Evolutionary conservation across 805 yeast species (phyloP), one percentile per base, ranked within the genome.

Genomic region (Metschnikowia gelsemii): DNA sequence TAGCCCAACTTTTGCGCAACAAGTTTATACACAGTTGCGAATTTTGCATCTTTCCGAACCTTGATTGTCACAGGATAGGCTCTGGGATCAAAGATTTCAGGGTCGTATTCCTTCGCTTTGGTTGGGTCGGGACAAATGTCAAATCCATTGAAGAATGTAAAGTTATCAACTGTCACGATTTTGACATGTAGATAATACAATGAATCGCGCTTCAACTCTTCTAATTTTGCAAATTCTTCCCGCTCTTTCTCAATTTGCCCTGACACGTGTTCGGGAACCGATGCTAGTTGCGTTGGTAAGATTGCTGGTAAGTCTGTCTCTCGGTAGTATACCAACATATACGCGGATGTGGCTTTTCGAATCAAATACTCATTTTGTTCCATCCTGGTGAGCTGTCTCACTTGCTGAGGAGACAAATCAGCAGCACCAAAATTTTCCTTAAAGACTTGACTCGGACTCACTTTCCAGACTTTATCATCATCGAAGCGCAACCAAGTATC

Each of bases 261-360:
- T 0, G 86, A 78, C 18, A 93, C 79, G 55, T 86, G 85, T 1
- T 58, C 51, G 2, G 98, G 97, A 31, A 68, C 61, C 2, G 54
- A 41, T 1, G 46, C 43, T 26, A 56, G 44, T 16, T 76, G 79
- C 0, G 77, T 80, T 9, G 79, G 80, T 44, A 93, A 70, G 12
- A 91, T 71, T 9, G 72, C 73, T 2, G 69, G 72, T 27, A 79
- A 62, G 28, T 76, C 76, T 2, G 76, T 66, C 56, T 86, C 80
- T 40, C 95, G 75, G 48, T 90, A 76, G 59, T 93, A 93, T 2
- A 93, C 98, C 64, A 93, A 76, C 99, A 93, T 93, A 58, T 93
- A 93, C 2, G 99, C 99, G 30, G 93, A 87, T 0, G 98, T 90
- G 27, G 88, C 93, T 34, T 96, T 79, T 50, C 87, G 78, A 21